phyloP scores from a whole-genome alignment of 352 stramenopile genomes.

The Aphanomyces euteiches region DNA sequence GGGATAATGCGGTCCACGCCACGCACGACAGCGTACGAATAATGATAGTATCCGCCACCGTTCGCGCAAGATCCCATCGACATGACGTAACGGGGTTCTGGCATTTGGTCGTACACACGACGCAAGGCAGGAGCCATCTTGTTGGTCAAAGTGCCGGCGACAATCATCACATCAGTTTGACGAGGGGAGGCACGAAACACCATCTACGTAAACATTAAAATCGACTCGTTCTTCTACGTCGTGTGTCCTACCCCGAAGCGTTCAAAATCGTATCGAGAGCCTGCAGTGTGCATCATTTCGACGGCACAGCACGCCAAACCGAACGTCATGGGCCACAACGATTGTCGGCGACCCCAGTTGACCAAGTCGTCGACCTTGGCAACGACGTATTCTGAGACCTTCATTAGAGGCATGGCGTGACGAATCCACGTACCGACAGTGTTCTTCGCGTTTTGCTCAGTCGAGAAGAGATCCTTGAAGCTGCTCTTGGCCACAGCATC shows the following conservation, averaged over 20 bases:
- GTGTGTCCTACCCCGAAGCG: slow-evolving; percentile 17
- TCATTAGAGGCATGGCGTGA: not conserved
- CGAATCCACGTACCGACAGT: slow-evolving; percentile 56
- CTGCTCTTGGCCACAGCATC: slow-evolving; percentile 51
- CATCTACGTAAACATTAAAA: slow-evolving; percentile 50
- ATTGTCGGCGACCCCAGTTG: slow-evolving; percentile 97
- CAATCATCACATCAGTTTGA: slow-evolving; percentile 99
- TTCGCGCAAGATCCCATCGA: slow-evolving; percentile 99
- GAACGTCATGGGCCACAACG: slow-evolving; percentile 99
- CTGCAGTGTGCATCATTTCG: slow-evolving; percentile 97
- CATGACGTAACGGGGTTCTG: slow-evolving; percentile 97
- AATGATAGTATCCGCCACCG: slow-evolving; percentile 91
- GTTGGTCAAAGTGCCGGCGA: slow-evolving; percentile 98
- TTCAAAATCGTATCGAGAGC: slow-evolving; percentile 40
- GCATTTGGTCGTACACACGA: slow-evolving; percentile 98
- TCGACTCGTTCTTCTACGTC: no score
- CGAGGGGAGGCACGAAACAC: slow-evolving; percentile 94
- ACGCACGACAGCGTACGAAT: slow-evolving; percentile 97
- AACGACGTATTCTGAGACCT: slow-evolving; percentile 92
- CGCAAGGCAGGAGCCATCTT: slow-evolving; percentile 99
- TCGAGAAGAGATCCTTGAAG: slow-evolving; percentile 63
- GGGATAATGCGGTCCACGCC: slow-evolving; percentile 97
- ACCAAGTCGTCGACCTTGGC: slow-evolving; percentile 97
- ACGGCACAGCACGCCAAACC: slow-evolving; percentile 98
- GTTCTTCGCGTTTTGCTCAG: slow-evolving; percentile 67